Evolutionary conservation across 495 filamentous ascomycete genomes (phyloP), one percentile per base, ranked within the genome.

Genomic region (Sabuloglossum arenarium): DNA sequence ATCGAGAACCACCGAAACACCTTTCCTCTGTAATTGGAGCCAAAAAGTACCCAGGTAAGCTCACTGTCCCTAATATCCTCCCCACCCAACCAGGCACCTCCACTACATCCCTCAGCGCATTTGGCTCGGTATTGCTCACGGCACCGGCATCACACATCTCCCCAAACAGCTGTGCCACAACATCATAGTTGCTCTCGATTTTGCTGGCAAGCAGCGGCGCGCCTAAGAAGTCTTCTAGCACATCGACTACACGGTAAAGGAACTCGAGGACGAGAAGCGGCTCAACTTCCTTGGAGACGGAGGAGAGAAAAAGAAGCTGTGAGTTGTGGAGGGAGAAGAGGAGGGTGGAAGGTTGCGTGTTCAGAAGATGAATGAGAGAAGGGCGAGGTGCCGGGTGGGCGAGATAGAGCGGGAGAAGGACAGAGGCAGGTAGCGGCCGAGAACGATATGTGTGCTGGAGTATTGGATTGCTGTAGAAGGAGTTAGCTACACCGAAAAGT

Each of bases 101-200:
- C 0, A 99, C 86, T 53, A 88, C 73, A 67, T 99, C 91, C 60
- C 88, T 78, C 61, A 99, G 67, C 6, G 88, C 86, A 70, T 97
- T 97, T 3, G 85, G 85, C 65, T 99, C 91, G 11, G 90, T 95
- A 46, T 86, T 94, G 64, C 77, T 84, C 12, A 95, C 75, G n/a
- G 81, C 74, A 3, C 91, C 93, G 12, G 79, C 88, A 77, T 99
- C 91, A 66, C 89, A 94, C 82, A 97, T 95, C 70, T 99, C 91
- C 61, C 81, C 83, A 28, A 97, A 74, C 8, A 99, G 70, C 68
- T 97, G 93, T 19, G 88, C 88, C 24, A 94, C 85, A 45, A 97
- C 82, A 79, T 97, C 87, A 65, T 97, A 99, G 66, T 79, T 85
- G 30, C 72, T 72, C 66, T 94, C 87, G 62, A 99, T 81, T 69